Evolutionary conservation across 129 eudicot species (phyloP).

Genomic region (Logfia minima): DNA sequence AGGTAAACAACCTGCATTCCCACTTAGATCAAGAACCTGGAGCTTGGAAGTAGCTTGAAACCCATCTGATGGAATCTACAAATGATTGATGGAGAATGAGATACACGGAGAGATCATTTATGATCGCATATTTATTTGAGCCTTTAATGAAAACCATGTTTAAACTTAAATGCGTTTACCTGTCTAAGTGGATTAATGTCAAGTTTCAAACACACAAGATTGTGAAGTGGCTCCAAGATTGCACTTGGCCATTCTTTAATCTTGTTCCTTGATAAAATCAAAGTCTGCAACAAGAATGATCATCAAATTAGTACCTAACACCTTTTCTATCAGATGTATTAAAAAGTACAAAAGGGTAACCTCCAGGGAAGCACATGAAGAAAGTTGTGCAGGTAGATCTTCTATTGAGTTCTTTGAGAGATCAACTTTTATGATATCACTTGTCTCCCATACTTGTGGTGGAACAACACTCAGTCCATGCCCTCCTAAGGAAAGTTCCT

Average conservation of each 20-base stretch:
- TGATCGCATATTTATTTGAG: not conserved
- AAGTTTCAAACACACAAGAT: conserved; percentile 77
- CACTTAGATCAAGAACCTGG: conserved; percentile 84
- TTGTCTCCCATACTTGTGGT: conserved; percentile 68
- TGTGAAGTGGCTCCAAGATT: conserved; percentile 63
- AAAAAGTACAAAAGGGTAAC: conserved; percentile 32
- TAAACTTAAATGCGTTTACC: conserved; percentile 46
- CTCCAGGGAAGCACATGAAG: conserved; percentile 80
- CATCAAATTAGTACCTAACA: conserved; percentile 12
- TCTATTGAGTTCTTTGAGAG: conserved; percentile 77
- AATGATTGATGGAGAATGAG: conserved; percentile 14
- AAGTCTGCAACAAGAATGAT: conserved; percentile 48
- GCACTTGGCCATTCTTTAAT: conserved; percentile 86
- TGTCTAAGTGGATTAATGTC: conserved; percentile 70
- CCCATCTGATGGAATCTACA: conserved; percentile 73
- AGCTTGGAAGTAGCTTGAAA: conserved; percentile 70
- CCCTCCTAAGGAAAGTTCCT: conserved; percentile 82
- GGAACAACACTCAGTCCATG: conserved; percentile 69
- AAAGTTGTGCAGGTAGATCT: conserved; percentile 66
- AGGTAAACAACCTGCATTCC: conserved; percentile 69
- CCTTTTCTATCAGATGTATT: not conserved
- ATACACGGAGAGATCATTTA: not conserved
- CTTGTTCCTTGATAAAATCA: conserved; percentile 88
- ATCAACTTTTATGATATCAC: conserved; percentile 71
- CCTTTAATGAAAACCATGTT: not conserved